phyloP scores from a whole-genome alignment of 208 protist species.

The Leishmania martiniquensis region DNA sequence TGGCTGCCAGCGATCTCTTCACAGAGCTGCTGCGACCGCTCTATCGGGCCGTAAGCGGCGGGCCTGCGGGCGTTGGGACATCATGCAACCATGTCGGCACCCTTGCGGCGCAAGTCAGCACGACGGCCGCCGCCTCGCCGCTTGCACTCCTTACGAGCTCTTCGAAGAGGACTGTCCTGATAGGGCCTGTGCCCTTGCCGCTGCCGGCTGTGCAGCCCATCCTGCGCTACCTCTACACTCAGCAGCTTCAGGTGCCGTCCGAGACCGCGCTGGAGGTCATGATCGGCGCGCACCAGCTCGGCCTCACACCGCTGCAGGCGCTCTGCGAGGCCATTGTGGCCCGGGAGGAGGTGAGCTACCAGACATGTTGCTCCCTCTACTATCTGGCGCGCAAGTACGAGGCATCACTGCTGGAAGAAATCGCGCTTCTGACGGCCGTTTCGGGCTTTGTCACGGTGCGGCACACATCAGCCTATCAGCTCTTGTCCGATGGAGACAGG shows the following conservation, averaged over 20 bases:
- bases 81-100: slow-evolving; percentile 52
- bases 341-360: slow-evolving; percentile 83
- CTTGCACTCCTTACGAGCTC: slow-evolving; percentile 28
- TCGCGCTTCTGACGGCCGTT: slow-evolving; percentile 71
- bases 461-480: slow-evolving; percentile 43
- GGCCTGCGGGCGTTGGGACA: slow-evolving; percentile 3
- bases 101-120: slow-evolving; percentile 60
- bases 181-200: slow-evolving; percentile 76
- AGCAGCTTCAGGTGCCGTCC: slow-evolving; percentile 46
- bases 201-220: slow-evolving; percentile 59
- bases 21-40: slow-evolving; percentile 75
- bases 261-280: slow-evolving; percentile 67
- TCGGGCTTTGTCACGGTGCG: slow-evolving; percentile 66
- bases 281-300: slow-evolving; percentile 67
- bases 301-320: slow-evolving; percentile 60
- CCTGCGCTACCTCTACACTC: slow-evolving; percentile 79
- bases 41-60: slow-evolving; percentile 29
- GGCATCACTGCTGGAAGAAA: slow-evolving; percentile 77
- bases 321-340: slow-evolving; percentile 79
- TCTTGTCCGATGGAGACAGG: slow-evolving; percentile 51
- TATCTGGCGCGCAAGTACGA: slow-evolving; percentile 67
- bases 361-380: slow-evolving; percentile 76
- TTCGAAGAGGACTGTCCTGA: slow-evolving; percentile 63
- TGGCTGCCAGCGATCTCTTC: slow-evolving; percentile 67
- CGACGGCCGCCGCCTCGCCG: slow-evolving; percentile 24